Base-by-base conservation (phyloP, 176 grass and related monocot species). In the Oryza nivara region DNA sequence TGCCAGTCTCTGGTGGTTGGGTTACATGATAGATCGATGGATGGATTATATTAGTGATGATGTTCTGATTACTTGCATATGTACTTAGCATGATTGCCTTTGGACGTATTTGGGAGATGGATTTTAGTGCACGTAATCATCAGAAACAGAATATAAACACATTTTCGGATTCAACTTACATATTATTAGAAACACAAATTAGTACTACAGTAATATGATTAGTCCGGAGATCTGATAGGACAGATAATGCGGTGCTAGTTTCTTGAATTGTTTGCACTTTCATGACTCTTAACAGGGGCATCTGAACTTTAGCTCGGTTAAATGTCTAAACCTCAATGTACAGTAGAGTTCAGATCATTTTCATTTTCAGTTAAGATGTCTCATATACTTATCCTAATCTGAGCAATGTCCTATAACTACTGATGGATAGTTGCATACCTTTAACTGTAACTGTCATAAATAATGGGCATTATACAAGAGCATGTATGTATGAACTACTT, bases 1-100 rank as follows among this genome's bases (percentile, higher is more conserved):
- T 49, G 60, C 84, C 20, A 74, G 60, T 86, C 46, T 80, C 40
- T 74, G 84, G 68, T 90, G 17, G 88, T 51, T 87, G 69, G 75
- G 38, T 70, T 70, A n/a, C 16, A 70, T 63, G 75, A 36, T 70
- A n/a, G 40, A 70, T 63, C 25, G 30, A 74, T 70, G 47, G 66
- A 44, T 44, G 9, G 43, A 44, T 44, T 44, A 44, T 41, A 63
- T 77, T 86, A 49, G 17, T 36, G 51, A 67, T 86, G 68, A 72
- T 86, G 60, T 51, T 43, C 32, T 75, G 61, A 48, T 74, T 60
- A 26, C 56, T 73, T 67, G 65, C 38, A 66, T 85, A 45, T 82
- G 63, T 73, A 68, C 46, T 60, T 60, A 41, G 30, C 14, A 75
- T 86, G 11, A 78, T 67, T 83, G 58, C 32, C 11, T 73, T 77